Evolutionary conservation across 2,329 filamentous ascomycete genomes (phyloP), one percentile per base, ranked within the genome.

Genomic region (Akanthomyces dipterigenus): DNA sequence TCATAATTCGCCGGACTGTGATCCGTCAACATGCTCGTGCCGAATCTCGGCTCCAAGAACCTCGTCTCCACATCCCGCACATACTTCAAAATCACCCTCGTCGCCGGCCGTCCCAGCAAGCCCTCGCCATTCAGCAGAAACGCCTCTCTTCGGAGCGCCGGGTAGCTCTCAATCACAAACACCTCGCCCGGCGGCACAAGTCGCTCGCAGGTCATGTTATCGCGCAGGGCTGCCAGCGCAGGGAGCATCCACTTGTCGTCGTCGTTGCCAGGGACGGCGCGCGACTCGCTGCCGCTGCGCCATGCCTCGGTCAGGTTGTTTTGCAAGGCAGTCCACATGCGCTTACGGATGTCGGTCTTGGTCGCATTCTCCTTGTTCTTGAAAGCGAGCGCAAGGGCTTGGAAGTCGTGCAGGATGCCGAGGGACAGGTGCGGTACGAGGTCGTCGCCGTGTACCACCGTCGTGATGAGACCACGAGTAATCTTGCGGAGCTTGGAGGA

Each of bases 1-100:
- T 92, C 89, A 69, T 93, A 93, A 65, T 85, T 80, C 28, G 84
- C 88, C 3, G 89, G 89, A 65, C 84, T 90, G 70, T 93, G 89
- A 70, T 93, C 89, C 63, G 84, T 80, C 72, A 93, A 76, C 87
- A 91, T 90, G 51, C 87, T 86, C 26, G 85, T 83, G 5, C 86
- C 87, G 70, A 93, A 91, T 48, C 82, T 78, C 46, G 91, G 76
- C 74, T 92, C 89, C 31, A 83, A 79, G 70, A 92, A 92, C 58
- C 84, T 77, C 24, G 79, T 79, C 69, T 91, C 88, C 34, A 91
- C 88, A 70, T 92, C 85, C 61, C 83, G 77, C 14, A 93, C 80
- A 63, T 90, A 89, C 69, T 84, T 87, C 55, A 92, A 74, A 63
- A 90, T 84, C 45, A 89, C 83, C 56, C 88, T 78, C 48, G 83